These are phyloP conservation scores for Xylariaceae sp. DNA, from an alignment of 2,329 filamentous ascomycete genomes.

Conservation along the genomic window DNA sequence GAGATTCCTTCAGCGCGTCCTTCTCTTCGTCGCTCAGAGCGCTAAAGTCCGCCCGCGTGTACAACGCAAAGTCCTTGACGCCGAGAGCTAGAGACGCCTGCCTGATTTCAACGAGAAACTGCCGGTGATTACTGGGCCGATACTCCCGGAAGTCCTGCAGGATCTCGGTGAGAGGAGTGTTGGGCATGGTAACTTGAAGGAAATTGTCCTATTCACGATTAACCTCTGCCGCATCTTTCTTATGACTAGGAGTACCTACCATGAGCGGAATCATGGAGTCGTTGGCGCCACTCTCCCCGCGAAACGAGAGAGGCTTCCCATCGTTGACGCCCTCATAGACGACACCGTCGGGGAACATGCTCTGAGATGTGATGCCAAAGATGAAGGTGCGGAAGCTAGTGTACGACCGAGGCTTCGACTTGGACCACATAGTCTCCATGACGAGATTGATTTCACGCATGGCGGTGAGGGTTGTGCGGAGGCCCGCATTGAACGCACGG, in stretches of 20 bases:
- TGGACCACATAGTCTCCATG: slow-evolving; percentile 91
- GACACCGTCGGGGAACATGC: slow-evolving; percentile 91
- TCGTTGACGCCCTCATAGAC: slow-evolving; percentile 81
- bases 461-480: slow-evolving; percentile 56
- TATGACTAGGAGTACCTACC: too few species aligned
- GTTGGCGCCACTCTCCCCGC: slow-evolving; percentile 90
- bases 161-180: slow-evolving; percentile 84
- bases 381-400: slow-evolving; percentile 93
- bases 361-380: slow-evolving; percentile 89
- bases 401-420: slow-evolving; percentile 79
- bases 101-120: slow-evolving; percentile 73
- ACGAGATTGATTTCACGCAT: slow-evolving; percentile 69
- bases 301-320: slow-evolving; percentile 68
- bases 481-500: slow-evolving; percentile 58
- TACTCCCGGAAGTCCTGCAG: slow-evolving; percentile 86
- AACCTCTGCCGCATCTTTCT: too few species aligned
- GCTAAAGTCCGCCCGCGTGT: slow-evolving; percentile 27
- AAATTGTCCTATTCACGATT: too few species aligned
- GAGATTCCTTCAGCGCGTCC: slow-evolving; percentile 48
- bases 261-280: slow-evolving; percentile 85
- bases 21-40: slow-evolving; percentile 26
- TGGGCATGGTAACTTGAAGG: slow-evolving; percentile 79
- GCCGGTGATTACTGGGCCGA: slow-evolving; percentile 81
- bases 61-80: slow-evolving; percentile 52
- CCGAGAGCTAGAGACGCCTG: slow-evolving; percentile 43